Evolutionary conservation across 495 filamentous ascomycete genomes (phyloP), one percentile per base, ranked within the genome.

Genomic region (Trypethelium eluteriae): DNA sequence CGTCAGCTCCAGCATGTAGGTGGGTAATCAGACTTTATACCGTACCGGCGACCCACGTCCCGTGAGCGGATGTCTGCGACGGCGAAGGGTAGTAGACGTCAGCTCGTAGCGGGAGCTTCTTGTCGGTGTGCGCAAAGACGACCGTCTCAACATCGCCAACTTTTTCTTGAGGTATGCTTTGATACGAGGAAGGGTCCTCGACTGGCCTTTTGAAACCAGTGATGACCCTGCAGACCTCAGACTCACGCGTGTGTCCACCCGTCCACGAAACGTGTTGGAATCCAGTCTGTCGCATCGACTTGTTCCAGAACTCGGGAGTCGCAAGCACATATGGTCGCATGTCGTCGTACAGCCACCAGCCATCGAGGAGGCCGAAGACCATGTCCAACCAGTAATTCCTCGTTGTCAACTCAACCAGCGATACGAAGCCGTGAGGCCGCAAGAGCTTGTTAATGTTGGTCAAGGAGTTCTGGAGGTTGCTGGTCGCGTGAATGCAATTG

Each of bases 391-490:
- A 44, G 14, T 44, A 44, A 44, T 44, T 44, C 41, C 41, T 44
- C 14, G 41, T 44, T 14, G 41, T 68, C 12, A n/a, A 25, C 57
- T 70, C 70, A 12, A 65, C 34, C 18, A 72, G 59, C 7, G 69
- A 3, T 4, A 72, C 62, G 38, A 65, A 64, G 25, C 69, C 70
- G 50, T 66, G 64, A 6, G 70, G 70, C 62, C 67, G 68, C n/a
- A 72, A 61, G 25, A 70, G 38, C 16, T 56, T 64, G 2, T 62
- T 47, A 11, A 65, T 36, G 38, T 72, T 64, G 32, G n/a, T 41
- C 36, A 72, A 34, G 0, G 66, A 69, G 2, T 57, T 36, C 14
- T 63, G 18, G n/a, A 70, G 39, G 41, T 62, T 39, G 1, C 14
- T 6, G 38, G 70, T 72, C 0, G 65, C 63, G 64, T 72, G 68